Evolutionary conservation across 2,329 filamentous ascomycete species (phyloP).

Genomic region (Venturia nashicola): DNA sequence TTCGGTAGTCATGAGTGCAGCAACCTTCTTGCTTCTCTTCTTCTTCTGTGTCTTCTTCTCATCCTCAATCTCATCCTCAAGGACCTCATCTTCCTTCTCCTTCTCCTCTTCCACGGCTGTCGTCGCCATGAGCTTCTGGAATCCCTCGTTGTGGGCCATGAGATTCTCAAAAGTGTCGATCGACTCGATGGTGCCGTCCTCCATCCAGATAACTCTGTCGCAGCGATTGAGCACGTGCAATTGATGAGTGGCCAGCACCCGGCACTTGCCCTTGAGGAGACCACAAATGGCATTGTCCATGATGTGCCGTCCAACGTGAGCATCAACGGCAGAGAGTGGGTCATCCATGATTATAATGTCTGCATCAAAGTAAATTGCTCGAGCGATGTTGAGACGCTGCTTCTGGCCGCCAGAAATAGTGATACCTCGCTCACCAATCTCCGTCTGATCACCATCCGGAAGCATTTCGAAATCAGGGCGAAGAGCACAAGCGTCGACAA

Average conservation of each 20-base stretch:
- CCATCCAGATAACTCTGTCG: conserved; percentile 88
- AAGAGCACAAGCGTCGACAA: conserved; percentile 78
- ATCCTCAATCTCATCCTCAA: conserved; percentile 37
- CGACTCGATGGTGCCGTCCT: conserved; percentile 70
- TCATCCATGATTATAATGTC: conserved; percentile 54
- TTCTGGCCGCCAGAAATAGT: conserved; percentile 94
- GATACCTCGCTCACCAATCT: conserved; percentile 91
- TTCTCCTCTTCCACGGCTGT: conserved; percentile 51
- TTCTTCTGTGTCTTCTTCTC: conserved; percentile 46
- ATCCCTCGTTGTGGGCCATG: conserved; percentile 65
- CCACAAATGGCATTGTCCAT: conserved; percentile 93
- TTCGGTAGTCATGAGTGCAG: conserved; percentile 58
- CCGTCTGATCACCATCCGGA: conserved; percentile 76
- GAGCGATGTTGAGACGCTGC: conserved; percentile 85
- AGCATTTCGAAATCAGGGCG: conserved; percentile 82
- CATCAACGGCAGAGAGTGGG: conserved; percentile 44
- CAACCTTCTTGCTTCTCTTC: conserved; percentile 37
- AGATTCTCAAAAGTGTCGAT: conserved; percentile 84
- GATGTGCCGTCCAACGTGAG: conserved; percentile 54
- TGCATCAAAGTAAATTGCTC: conserved; percentile 55
- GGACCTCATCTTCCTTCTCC: conserved; percentile 35
- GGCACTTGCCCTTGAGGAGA: conserved; percentile 75
- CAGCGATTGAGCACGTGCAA: conserved; percentile 84
- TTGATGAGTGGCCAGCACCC: conserved; percentile 88
- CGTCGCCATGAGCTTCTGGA: conserved; percentile 71